Conservation (phyloP, 2,329 filamentous ascomycete genomes). For the Verticillium nonalfalfae region DNA sequence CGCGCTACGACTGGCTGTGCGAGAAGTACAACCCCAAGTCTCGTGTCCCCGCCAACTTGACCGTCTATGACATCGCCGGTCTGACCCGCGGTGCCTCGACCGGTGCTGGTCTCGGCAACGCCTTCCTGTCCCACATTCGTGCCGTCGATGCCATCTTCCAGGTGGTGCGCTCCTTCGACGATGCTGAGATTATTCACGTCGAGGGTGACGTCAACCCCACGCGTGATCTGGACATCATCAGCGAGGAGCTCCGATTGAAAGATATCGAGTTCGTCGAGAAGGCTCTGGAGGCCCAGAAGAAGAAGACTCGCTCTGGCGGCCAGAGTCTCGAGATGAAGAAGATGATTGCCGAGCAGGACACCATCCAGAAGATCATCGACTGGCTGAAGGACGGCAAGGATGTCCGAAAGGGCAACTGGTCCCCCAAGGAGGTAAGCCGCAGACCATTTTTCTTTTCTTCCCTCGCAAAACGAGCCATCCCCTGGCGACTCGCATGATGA, state of each 20-base stretch:
- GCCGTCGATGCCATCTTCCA: slow-evolving; percentile 98
- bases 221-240: slow-evolving; percentile 93
- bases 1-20: slow-evolving; percentile 91
- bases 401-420: slow-evolving; percentile 84
- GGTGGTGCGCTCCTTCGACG: slow-evolving; percentile 94
- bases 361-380: slow-evolving; percentile 81
- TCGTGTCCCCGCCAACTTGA: slow-evolving; percentile 91
- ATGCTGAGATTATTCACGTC: slow-evolving; percentile 98
- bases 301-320: slow-evolving; percentile 90
- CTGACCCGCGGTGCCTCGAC: slow-evolving; percentile 93
- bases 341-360: slow-evolving; percentile 88
- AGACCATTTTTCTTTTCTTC: slow-evolving; percentile 1
- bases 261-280: slow-evolving; percentile 99
- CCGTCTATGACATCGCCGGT: slow-evolving; percentile 97
- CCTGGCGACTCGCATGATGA: slow-evolving; percentile 70
- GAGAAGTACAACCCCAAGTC: slow-evolving; percentile 98
- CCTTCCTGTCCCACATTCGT: slow-evolving; percentile 97
- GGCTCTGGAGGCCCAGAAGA: slow-evolving; percentile 82
- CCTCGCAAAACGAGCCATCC: neutral
- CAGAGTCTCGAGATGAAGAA: slow-evolving; percentile 98
- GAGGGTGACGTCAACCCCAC: slow-evolving; percentile 97
- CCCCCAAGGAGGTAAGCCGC: slow-evolving; percentile 83
- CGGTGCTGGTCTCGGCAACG: slow-evolving; percentile 93
- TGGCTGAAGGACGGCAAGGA: slow-evolving; percentile 86
- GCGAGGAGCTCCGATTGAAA: slow-evolving; percentile 92